Evolutionary conservation across 2,329 filamentous ascomycete genomes (phyloP), one percentile per base, ranked within the genome.

Genomic region (Apiospora phragmitis): DNA sequence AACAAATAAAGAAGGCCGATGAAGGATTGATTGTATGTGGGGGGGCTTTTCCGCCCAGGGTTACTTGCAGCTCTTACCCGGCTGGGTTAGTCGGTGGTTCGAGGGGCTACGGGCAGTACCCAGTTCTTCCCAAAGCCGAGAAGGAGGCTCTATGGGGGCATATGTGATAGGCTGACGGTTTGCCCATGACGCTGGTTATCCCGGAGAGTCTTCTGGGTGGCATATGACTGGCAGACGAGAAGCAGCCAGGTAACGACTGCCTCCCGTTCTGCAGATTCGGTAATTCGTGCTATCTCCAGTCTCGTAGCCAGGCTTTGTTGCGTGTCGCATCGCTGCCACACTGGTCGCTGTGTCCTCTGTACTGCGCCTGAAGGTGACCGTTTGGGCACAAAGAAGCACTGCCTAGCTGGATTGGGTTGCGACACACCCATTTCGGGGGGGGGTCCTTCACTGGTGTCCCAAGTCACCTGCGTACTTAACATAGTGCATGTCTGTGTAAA

Each of bases 1-100:
- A 62, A 62, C 32, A 62, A 62, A n/a, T 38, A 11, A 38, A 38
- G 55, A 62, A 62, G 55, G 55, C 55, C 55, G 55, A 62, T 62
- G 55, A 62, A 62, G 55, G 29, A 62, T 62, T 35, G 55, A n/a
- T 18, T 38, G 55, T 38, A 62, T 62, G 55, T 62, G 55, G 55
- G 55, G 55, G 3, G 32, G 55, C 14, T 38, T 62, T 62, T 38
- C 32, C 55, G 55, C 32, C 55, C 55, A 62, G 55, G 55, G 55
- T 62, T 62, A 62, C 51, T 35, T 59, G 51, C 51, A 59, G 51
- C 51, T 35, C 51, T 59, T 59, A n/a, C 51, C 18, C 29, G 29
- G 16, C 29, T 35, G 29, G 51, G 51, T n/a, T 59, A 59, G 51
- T 18, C 18, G 18, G 29, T 35, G 18, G 29, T 59, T 59, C 51